phyloP scores from a whole-genome alignment of 495 filamentous ascomycete species.

The Hypomontagnella submonticulosa region DNA sequence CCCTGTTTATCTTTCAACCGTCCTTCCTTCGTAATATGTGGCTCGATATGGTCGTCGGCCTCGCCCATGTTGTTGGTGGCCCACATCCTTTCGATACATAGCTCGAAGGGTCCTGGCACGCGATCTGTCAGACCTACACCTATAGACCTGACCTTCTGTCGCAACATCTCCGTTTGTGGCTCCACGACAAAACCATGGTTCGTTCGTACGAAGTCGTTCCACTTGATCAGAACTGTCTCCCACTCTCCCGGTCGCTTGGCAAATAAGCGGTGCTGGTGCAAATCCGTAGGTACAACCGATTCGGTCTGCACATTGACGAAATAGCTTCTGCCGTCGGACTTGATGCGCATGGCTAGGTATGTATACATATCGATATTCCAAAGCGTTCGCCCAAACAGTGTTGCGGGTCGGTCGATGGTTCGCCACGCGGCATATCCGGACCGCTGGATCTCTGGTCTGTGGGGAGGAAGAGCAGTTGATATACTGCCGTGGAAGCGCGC shows the following conservation, averaged over 20 bases:
- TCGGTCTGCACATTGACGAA: slow-evolving; percentile 97
- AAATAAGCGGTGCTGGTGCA: slow-evolving; percentile 95
- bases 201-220: slow-evolving; percentile 92
- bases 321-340: slow-evolving; percentile 90
- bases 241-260: slow-evolving; percentile 82
- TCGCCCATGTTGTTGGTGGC: slow-evolving; percentile 69
- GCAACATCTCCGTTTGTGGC: slow-evolving; percentile 87
- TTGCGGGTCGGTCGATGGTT: slow-evolving; percentile 67
- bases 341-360: slow-evolving; percentile 89
- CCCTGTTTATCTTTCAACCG: slow-evolving; percentile 61
- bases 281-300: slow-evolving; percentile 86
- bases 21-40: slow-evolving; percentile 42
- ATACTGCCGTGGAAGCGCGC: slow-evolving; percentile 88
- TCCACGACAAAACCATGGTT: slow-evolving; percentile 91
- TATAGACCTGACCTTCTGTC: slow-evolving; percentile 83
- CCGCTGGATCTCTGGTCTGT: slow-evolving; percentile 73
- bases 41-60: slow-evolving; percentile 48
- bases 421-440: slow-evolving; percentile 93
- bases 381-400: slow-evolving; percentile 80
- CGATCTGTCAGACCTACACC: slow-evolving; percentile 91
- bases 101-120: slow-evolving; percentile 84
- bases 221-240: slow-evolving; percentile 91
- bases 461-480: slow-evolving; percentile 81
- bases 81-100: slow-evolving; percentile 87
- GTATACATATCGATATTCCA: slow-evolving; percentile 91